These are phyloP conservation scores for Saccharum officinarum DNA, from an alignment of 176 grass and related monocot genomes.

Conservation along the genomic window DNA sequence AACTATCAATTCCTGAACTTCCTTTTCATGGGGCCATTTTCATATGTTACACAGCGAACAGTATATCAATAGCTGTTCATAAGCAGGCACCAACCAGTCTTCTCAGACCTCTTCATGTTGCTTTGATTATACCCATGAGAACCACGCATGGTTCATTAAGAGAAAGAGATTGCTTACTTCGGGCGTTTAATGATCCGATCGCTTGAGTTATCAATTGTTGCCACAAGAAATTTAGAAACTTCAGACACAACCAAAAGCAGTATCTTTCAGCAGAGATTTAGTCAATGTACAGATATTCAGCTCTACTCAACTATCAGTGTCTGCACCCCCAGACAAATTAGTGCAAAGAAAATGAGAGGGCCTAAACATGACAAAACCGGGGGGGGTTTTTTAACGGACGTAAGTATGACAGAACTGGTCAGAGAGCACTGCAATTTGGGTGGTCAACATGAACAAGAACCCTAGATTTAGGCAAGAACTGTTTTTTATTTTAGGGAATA, in stretches of 20 bases:
- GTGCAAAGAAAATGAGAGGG: not conserved
- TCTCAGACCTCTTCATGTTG: not conserved
- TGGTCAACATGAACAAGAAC: constrained; percentile 56
- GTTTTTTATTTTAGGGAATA: constrained; percentile 34
- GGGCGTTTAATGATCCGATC: constrained; percentile 26
- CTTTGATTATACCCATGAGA: not conserved
- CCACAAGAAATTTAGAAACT: constrained; percentile 18
- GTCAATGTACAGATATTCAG: constrained; percentile 24
- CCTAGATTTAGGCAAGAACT: constrained; percentile 58
- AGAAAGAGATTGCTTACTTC: not conserved
- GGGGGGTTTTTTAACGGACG: not conserved
- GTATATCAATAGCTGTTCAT: not conserved
- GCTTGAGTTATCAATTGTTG: constrained; percentile 1
- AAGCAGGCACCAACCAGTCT: not conserved
- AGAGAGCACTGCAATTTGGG: constrained; percentile 30
- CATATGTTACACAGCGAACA: constrained; percentile 18
- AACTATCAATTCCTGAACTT: constrained; percentile 39
- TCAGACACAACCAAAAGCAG: constrained; percentile 4
- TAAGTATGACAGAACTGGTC: not conserved
- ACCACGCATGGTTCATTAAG: not conserved
- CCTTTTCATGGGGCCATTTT: constrained; percentile 32
- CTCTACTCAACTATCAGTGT: constrained; percentile 39
- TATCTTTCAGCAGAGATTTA: not conserved
- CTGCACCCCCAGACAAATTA: constrained; percentile 20
- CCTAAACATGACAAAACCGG: constrained; percentile 32